A percentile compares a stretch with the other conserved stretches of the same genome.
Evolutionary conservation across 805 yeast species (phyloP).

Genomic region (Myxozyma udenii): DNA sequence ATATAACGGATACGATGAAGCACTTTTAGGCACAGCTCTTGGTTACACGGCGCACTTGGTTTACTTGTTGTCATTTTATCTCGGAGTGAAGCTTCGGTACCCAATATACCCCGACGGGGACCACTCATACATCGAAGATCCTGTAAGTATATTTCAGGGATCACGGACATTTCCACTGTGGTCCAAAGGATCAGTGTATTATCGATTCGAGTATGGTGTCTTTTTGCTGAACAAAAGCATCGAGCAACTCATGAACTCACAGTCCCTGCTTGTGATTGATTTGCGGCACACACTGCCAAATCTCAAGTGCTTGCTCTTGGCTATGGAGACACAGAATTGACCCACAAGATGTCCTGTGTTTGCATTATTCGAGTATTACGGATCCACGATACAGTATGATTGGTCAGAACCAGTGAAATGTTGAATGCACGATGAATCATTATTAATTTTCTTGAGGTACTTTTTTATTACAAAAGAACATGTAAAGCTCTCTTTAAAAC

Average conservation of each 20-base stretch:
- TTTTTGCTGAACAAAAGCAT: slow-evolving; percentile 47
- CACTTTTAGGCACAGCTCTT: slow-evolving; percentile 42
- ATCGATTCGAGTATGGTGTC: slow-evolving; percentile 52
- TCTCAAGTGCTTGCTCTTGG: slow-evolving; percentile 28
- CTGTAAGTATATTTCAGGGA: slow-evolving; percentile 44
- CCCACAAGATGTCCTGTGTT: not conserved
- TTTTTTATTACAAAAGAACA: no score
- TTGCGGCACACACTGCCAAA: slow-evolving; percentile 31
- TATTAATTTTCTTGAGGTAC: no score
- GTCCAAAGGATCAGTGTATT: slow-evolving; percentile 45
- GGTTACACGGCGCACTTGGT: slow-evolving; percentile 49
- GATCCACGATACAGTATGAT: no score
- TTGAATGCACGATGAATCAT: no score
- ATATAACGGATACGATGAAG: slow-evolving; percentile 28
- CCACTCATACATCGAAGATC: slow-evolving; percentile 49
- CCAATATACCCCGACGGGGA: slow-evolving; percentile 51
- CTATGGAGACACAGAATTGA: slow-evolving; percentile 17
- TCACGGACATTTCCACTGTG: slow-evolving; percentile 48
- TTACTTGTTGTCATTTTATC: slow-evolving; percentile 42
- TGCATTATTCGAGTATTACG: not conserved
- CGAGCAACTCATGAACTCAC: slow-evolving; percentile 44
- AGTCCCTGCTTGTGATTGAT: slow-evolving; percentile 29
- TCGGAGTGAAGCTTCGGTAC: slow-evolving; percentile 48
- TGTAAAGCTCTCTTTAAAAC: no score
- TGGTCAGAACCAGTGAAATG: no score